Percentiles rank a stretch among this genome's conserved stretches.
These are phyloP conservation scores for Crepidotus sp. DNA, from an alignment of 1,284 basidiomycete species.

Conservation along the genomic window DNA sequence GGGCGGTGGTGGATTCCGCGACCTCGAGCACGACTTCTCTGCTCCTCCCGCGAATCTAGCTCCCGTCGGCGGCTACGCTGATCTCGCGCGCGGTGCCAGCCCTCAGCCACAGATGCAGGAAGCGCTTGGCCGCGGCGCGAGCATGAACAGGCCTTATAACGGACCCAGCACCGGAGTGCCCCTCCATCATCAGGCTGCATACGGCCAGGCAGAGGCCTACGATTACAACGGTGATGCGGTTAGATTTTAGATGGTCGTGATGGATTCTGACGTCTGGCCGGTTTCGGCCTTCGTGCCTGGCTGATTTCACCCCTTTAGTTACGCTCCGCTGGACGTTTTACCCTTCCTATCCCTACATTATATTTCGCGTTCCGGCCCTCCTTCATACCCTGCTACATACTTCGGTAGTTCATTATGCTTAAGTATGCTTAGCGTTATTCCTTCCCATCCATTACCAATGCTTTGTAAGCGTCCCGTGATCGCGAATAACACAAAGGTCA, in stretches of 20 bases:
- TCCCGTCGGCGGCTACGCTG: slow-evolving; percentile 69
- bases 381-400: slow-evolving; percentile 12
- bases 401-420: slow-evolving; percentile 1
- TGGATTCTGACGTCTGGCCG: background rate
- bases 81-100: slow-evolving; percentile 60
- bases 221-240: slow-evolving; percentile 18
- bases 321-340: slow-evolving; percentile 18
- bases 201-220: slow-evolving; percentile 23
- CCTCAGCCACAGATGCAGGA: slow-evolving; percentile 59
- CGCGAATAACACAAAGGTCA: background rate
- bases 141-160: slow-evolving; percentile 21
- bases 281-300: background rate
- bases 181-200: slow-evolving; percentile 50
- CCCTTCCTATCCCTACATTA: slow-evolving; percentile 1
- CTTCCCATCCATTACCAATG: background rate
- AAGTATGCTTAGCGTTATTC: slow-evolving; percentile 5
- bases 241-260: slow-evolving; percentile 20
- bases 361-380: slow-evolving; percentile 1
- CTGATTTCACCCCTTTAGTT: slow-evolving; percentile 10
- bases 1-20: slow-evolving; percentile 20
- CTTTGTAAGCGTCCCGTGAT: background rate
- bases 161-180: slow-evolving; percentile 34
- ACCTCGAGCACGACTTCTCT: slow-evolving; percentile 75
- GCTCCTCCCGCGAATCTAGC: slow-evolving; percentile 46
- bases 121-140: slow-evolving; percentile 35